Evolutionary conservation across 208 protist species (phyloP).

Genomic region (Trypanosoma rangeli): DNA sequence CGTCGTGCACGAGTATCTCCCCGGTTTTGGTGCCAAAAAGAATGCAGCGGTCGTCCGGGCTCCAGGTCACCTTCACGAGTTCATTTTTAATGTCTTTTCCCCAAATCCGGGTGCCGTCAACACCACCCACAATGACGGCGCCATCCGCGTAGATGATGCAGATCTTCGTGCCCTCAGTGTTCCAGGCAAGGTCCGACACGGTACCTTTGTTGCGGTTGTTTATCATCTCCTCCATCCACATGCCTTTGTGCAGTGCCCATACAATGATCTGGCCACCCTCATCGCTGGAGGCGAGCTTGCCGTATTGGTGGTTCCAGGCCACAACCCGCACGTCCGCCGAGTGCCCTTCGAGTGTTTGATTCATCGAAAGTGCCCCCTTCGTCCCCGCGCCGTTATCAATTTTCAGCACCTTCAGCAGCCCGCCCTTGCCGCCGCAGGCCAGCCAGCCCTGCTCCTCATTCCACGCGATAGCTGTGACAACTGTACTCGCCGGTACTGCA

Average conservation of each 20-base stretch:
- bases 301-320: slow-evolving; percentile 95
- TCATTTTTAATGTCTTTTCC: slow-evolving; percentile 90
- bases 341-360: slow-evolving; percentile 96
- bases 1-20: slow-evolving; percentile 92
- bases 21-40: slow-evolving; percentile 90
- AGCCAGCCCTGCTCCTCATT: slow-evolving; percentile 97
- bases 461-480: slow-evolving; percentile 90
- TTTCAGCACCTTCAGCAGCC: slow-evolving; percentile 96
- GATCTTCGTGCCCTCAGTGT: slow-evolving; percentile 91
- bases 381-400: slow-evolving; percentile 78
- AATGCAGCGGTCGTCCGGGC: slow-evolving; percentile 91
- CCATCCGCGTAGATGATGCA: slow-evolving; percentile 98
- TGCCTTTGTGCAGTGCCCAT: slow-evolving; percentile 96
- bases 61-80: slow-evolving; percentile 93
- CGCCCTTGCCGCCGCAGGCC: slow-evolving; percentile 94
- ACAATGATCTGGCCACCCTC: slow-evolving; percentile 95
- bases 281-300: slow-evolving; percentile 96
- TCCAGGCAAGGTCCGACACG: slow-evolving; percentile 95
- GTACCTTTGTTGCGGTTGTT: slow-evolving; percentile 96
- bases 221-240: slow-evolving; percentile 98
- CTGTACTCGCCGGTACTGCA: slow-evolving; percentile 93
- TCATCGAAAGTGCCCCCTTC: slow-evolving; percentile 91
- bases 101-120: slow-evolving; percentile 96
- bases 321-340: slow-evolving; percentile 77
- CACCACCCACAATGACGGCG: slow-evolving; percentile 95